Conservation (phyloP, 2,329 filamentous ascomycete species). For the Colletotrichum shisoi region DNA sequence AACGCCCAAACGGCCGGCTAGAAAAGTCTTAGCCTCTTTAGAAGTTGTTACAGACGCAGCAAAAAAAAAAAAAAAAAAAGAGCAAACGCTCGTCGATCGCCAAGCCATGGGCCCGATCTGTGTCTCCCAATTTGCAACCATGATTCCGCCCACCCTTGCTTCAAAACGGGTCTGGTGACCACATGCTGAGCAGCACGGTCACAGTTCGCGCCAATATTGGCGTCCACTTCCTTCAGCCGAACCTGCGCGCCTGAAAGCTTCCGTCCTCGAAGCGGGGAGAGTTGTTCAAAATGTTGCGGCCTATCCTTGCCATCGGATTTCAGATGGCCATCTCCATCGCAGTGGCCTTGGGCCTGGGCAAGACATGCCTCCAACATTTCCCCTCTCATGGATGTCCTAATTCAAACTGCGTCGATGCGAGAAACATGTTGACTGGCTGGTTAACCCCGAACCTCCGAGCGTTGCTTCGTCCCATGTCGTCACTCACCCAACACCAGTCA, state of each 20-base stretch:
- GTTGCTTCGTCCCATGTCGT: slow-evolving; percentile 28
- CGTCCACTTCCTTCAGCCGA: slow-evolving; percentile 7
- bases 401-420: neutral
- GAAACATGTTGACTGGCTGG: neutral
- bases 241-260: slow-evolving; percentile 21
- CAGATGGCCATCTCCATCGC: slow-evolving; percentile 2
- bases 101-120: slow-evolving; percentile 32
- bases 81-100: slow-evolving; percentile 24
- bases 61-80: slow-evolving; percentile 21
- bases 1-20: slow-evolving; percentile 18
- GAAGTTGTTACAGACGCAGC: neutral
- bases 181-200: neutral
- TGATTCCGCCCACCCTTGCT: slow-evolving; percentile 15
- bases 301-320: slow-evolving; percentile 13
- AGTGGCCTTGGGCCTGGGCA: neutral
- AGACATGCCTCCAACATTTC: neutral
- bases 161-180: slow-evolving; percentile 33
- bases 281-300: slow-evolving; percentile 12
- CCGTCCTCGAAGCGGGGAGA: slow-evolving; percentile 3
- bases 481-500: slow-evolving; percentile 6
- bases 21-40: neutral
- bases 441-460: slow-evolving; percentile 24
- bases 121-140: neutral
- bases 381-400: neutral
- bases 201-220: slow-evolving; percentile 14